phyloP scores from a whole-genome alignment of 768 basidiomycete species.

The Hericium rajendrae region DNA sequence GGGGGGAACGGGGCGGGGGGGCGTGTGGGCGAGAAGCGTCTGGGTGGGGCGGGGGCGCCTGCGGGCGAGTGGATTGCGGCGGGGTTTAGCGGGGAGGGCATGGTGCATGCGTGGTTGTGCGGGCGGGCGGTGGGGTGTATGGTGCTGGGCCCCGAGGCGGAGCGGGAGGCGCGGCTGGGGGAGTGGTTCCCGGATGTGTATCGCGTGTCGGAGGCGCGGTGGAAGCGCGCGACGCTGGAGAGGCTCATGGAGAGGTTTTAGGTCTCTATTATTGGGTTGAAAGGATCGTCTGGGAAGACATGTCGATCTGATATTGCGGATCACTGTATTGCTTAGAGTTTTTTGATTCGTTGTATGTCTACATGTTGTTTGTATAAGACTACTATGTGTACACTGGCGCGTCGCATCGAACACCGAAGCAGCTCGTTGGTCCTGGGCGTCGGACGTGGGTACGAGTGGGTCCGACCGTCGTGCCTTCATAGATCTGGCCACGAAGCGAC shows the following conservation, averaged over 20 bases:
- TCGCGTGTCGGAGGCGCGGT: constrained; percentile 37
- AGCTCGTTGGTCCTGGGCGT: no score
- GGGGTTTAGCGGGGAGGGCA: constrained; percentile 66
- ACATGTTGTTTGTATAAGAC: no score
- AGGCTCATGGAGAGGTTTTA: constrained; percentile 16
- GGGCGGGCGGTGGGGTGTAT: constrained; percentile 49
- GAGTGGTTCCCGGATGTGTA: constrained; percentile 44
- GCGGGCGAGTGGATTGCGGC: constrained; percentile 66
- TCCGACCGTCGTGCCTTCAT: no score
- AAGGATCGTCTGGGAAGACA: no score
- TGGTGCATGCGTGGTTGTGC: constrained; percentile 62
- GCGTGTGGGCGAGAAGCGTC: not conserved
- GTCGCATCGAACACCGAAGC: no score
- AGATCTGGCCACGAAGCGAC: no score
- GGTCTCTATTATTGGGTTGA: no score
- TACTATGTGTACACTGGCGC: no score
- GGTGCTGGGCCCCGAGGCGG: constrained; percentile 37
- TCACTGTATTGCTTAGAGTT: no score
- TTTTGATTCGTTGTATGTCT: no score
- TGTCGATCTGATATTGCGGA: no score
- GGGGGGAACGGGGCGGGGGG: not conserved
- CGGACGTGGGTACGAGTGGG: no score
- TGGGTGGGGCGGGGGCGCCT: constrained; percentile 13
- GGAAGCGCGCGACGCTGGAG: constrained; percentile 35
- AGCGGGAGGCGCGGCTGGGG: constrained; percentile 16